These are phyloP conservation scores for Penstemon eatonii DNA, from an alignment of 257 asterid genomes.

Conservation along the genomic window DNA sequence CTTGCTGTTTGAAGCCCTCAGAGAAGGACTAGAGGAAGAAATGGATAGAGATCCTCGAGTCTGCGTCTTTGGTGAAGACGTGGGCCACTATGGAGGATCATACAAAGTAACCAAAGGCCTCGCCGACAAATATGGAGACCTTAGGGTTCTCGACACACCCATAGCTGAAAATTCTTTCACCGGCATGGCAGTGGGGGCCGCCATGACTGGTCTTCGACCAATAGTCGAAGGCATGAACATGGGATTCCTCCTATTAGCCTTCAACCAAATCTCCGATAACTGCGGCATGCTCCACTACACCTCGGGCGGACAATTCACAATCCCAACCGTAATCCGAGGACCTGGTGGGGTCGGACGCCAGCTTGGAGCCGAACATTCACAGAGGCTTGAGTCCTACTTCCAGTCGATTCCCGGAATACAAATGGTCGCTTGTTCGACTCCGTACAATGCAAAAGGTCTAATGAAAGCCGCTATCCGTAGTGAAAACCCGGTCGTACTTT, in stretches of 20 bases:
- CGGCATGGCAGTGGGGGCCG: slow-evolving; percentile 87
- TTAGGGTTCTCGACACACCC: slow-evolving; percentile 85
- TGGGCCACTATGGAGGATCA: slow-evolving; percentile 89
- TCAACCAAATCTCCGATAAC: slow-evolving; percentile 84
- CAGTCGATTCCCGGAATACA: slow-evolving; percentile 61
- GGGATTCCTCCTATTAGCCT: slow-evolving; percentile 87
- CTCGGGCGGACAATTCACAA: slow-evolving; percentile 83
- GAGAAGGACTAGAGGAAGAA: slow-evolving; percentile 88
- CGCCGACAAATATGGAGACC: slow-evolving; percentile 74
- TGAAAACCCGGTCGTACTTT: slow-evolving; percentile 55
- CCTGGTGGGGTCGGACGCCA: slow-evolving; percentile 86
- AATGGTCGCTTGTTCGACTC: slow-evolving; percentile 60
- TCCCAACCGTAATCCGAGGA: slow-evolving; percentile 80
- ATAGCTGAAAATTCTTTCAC: slow-evolving; percentile 88
- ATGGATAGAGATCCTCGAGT: slow-evolving; percentile 80
- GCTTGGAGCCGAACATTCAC: slow-evolving; percentile 63
- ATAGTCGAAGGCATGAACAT: slow-evolving; percentile 88
- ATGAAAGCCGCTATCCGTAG: slow-evolving; percentile 66
- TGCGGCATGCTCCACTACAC: slow-evolving; percentile 95
- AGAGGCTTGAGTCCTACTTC: slow-evolving; percentile 57
- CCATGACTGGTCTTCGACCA: slow-evolving; percentile 85
- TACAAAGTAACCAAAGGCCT: slow-evolving; percentile 79
- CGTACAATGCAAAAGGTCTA: slow-evolving; percentile 56
- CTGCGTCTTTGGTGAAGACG: slow-evolving; percentile 81
- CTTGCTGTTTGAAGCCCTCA: slow-evolving; percentile 78